Conservation (phyloP, 2,329 filamentous ascomycete genomes). For the Diaporthe sp. region DNA sequence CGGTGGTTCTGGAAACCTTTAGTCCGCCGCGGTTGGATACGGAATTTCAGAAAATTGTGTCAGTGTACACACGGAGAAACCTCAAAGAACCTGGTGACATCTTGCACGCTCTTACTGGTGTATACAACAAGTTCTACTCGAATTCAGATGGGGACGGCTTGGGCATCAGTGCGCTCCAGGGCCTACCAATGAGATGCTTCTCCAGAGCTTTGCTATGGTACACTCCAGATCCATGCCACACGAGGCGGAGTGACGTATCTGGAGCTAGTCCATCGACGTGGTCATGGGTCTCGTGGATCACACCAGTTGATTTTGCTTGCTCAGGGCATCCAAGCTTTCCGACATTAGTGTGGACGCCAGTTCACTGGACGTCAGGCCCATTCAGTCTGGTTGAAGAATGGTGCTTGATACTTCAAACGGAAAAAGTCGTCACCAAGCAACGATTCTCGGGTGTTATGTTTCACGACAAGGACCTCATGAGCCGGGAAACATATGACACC, state of each 20-base stretch:
- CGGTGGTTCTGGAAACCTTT: too few species aligned
- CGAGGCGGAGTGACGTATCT: not conserved
- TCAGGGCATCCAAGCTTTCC: too few species aligned
- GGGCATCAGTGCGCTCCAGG: not conserved
- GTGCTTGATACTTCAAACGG: not conserved
- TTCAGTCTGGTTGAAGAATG: not conserved
- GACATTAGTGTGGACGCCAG: fast-evolving
- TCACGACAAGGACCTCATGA: too few species aligned
- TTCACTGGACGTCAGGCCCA: too few species aligned
- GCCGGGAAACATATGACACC: too few species aligned
- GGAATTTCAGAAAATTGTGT: not conserved
- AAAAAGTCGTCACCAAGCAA: not conserved
- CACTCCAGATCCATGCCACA: not conserved
- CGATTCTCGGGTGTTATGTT: not conserved
- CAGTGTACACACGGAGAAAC: not conserved
- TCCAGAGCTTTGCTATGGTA: not conserved
- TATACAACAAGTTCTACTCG: not conserved
- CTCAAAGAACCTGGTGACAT: not conserved
- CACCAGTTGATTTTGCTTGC: not conserved
- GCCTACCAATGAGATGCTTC: not conserved
- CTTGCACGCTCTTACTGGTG: not conserved
- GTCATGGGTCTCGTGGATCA: not conserved
- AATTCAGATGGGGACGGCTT: not conserved
- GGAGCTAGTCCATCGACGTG: not conserved
- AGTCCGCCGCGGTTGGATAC: not conserved